Base-by-base conservation (phyloP, 768 basidiomycete species). In the Podaxis sp. region DNA sequence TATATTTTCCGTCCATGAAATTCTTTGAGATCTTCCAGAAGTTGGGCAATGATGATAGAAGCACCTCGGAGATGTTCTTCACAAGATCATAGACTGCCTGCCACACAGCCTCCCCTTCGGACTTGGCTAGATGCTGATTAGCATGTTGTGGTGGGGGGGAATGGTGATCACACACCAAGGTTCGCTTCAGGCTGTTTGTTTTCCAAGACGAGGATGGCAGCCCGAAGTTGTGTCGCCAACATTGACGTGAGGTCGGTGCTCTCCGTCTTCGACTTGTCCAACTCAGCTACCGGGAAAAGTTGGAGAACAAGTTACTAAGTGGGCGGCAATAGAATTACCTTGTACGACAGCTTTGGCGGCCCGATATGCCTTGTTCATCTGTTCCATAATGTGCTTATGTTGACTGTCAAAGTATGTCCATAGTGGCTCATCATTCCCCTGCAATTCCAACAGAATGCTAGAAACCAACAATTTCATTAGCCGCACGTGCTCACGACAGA, bases 331-430 rank as follows among this genome's bases (percentile, higher is more conserved):
- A 42, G 16, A 46, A 60, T 16, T 42, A 82, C 81, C 72, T 83
- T 90, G 77, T 55, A 93, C 79, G 21, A 73, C 67, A 14, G 79
- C 75, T 10, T 82, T 71, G 27, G 85, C 79, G 55, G 79, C 74
- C 48, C 76, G 75, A 73, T 87, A 89, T 2, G 83, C 73, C 36
- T 79, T 78, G 64, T 82, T 85, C 84, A 95, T 90, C 58, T 83
- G 83, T 36, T 88, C 83, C 66, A 95, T 75, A 51, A 98, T 93
- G 68, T 93, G 83, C 46, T 85, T 83, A 69, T 98, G 94, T 64
- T 98, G 95, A 59, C 87, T 87, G 66, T 98, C 97, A 66, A 99
- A 91, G 72, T 91, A 99, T 7, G 88, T 86, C 97, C 96, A 99
- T 47, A 94, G 83, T 0, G 95, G 93, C 68, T 99, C 96, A 61